Evolutionary conservation across 1,284 basidiomycete species (phyloP).

Genomic region (Heterobasidion irregulare): DNA sequence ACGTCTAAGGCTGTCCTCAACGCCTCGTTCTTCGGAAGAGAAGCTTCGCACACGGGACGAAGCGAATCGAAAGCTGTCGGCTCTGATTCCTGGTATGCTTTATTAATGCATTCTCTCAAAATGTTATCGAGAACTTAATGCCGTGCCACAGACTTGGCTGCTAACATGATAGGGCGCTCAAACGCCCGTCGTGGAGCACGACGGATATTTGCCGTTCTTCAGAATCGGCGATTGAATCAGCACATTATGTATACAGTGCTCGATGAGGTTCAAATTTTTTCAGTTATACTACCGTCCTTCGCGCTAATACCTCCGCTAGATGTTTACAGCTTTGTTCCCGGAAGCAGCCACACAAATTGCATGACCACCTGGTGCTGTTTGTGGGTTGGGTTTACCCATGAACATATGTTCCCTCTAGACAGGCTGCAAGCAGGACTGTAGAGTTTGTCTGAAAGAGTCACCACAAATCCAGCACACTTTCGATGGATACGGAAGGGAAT

Average conservation of each 20-base stretch:
- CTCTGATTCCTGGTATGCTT: slow-evolving; percentile 77
- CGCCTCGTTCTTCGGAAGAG: slow-evolving; percentile 73
- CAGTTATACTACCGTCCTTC: not conserved
- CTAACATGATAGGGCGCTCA: slow-evolving; percentile 92
- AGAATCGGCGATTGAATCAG: slow-evolving; percentile 89
- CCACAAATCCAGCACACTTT: no score
- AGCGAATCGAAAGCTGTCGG: slow-evolving; percentile 81
- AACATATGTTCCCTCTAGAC: no score
- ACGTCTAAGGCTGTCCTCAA: slow-evolving; percentile 42
- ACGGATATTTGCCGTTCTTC: slow-evolving; percentile 85
- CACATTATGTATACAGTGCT: slow-evolving; percentile 83
- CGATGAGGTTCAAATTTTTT: slow-evolving; percentile 61
- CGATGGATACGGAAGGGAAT: no score
- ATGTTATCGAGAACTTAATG: not conserved
- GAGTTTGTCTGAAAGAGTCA: no score
- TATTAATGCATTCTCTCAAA: not conserved
- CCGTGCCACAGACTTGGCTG: slow-evolving; percentile 65
- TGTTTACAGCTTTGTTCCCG: slow-evolving; percentile 58
- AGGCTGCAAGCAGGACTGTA: no score
- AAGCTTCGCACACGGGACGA: slow-evolving; percentile 75
- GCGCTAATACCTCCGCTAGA: slow-evolving; percentile 24
- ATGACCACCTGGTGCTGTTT: not conserved
- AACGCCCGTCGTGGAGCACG: slow-evolving; percentile 90
- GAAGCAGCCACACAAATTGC: slow-evolving; percentile 1
- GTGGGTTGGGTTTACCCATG: no score